A percentile compares a stretch with the other conserved stretches of the same genome.
Conservation (phyloP, 371 early-diverging fungal species). For the Synchytrium microbalum region DNA sequence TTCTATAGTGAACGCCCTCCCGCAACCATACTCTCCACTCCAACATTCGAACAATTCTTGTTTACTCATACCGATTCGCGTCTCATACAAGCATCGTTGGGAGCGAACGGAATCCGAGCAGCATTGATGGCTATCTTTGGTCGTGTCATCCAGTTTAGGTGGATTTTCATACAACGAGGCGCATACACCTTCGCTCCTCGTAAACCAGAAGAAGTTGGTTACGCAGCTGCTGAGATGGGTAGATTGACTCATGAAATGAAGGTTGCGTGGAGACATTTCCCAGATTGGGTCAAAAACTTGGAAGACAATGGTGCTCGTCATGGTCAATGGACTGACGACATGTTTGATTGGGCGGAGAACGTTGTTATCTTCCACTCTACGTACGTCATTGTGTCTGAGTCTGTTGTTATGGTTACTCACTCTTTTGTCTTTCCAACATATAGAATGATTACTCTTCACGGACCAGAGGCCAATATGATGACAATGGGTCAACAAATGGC, state of each 20-base stretch:
- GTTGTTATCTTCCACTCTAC: constrained; percentile 16
- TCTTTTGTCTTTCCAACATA: too few relatives aligned
- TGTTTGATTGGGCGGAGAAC: constrained; percentile 18
- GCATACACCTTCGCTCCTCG: too few relatives aligned
- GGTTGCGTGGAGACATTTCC: constrained; percentile 9
- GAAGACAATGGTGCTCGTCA: constrained; percentile 14
- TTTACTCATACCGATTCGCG: constrained; percentile 4
- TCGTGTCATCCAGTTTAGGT: constrained; percentile 15
- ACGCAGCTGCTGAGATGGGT: constrained; percentile 14
- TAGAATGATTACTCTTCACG: background rate
- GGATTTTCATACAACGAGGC: too few relatives aligned
- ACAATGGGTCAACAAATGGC: constrained; percentile 16
- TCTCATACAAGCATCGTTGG: constrained; percentile 14
- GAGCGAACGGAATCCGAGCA: constrained; percentile 16
- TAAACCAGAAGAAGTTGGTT: constrained; percentile 10
- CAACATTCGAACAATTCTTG: constrained; percentile 14
- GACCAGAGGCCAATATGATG: constrained; percentile 22
- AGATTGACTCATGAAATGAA: constrained; percentile 13
- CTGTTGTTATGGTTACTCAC: too few relatives aligned
- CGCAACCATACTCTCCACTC: constrained; percentile 10
- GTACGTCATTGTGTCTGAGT: constrained; percentile 13
- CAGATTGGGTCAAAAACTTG: constrained; percentile 5
- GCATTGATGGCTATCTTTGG: constrained; percentile 15
- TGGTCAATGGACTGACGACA: constrained; percentile 15
- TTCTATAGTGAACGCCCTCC: constrained; percentile 12